A percentile compares a stretch with the other conserved stretches of the same genome.
phyloP scores from a whole-genome alignment of 129 eudicot species.

The Chrysanthemum lavandulifolium region DNA sequence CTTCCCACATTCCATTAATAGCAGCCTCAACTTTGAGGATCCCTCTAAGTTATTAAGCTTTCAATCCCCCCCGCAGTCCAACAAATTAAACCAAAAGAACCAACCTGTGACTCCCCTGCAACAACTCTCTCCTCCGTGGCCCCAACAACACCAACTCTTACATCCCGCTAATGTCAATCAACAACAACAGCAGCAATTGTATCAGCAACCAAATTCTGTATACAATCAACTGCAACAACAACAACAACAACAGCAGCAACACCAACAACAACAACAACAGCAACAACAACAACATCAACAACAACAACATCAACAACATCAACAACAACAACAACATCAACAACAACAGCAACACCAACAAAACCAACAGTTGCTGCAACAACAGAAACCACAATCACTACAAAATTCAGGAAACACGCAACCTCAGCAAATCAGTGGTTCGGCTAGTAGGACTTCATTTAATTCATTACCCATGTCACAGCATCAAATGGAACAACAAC shows the following conservation, averaged over 20 bases:
- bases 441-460: conserved; percentile 30
- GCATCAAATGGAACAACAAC: conserved; percentile 67
- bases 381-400: conserved; percentile 32
- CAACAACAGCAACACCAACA: conserved; percentile 28
- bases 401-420: conserved; percentile 44
- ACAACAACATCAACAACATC: conserved; percentile 33
- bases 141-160: conserved; percentile 62
- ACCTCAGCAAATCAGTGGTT: conserved; percentile 38
- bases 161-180: conserved; percentile 44
- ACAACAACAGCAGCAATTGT: conserved; percentile 44
- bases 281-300: conserved; percentile 35
- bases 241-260: conserved; percentile 27
- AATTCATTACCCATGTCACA: conserved; percentile 45
- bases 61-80: conserved; percentile 61
- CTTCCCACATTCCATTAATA: conserved; percentile 40
- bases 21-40: conserved; percentile 54
- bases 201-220: conserved; percentile 35
- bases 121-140: conserved; percentile 47
- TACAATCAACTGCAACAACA: conserved; percentile 54
- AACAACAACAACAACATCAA: conserved; percentile 24
- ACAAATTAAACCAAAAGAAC: conserved; percentile 48
- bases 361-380: conserved; percentile 21
- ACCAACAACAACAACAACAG: conserved; percentile 26
- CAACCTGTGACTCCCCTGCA: conserved; percentile 45
- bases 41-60: conserved; percentile 82